These are phyloP conservation scores for Ophiostoma pallidulum DNA, from an alignment of 2,329 filamentous ascomycete genomes.

Conservation along the genomic window DNA sequence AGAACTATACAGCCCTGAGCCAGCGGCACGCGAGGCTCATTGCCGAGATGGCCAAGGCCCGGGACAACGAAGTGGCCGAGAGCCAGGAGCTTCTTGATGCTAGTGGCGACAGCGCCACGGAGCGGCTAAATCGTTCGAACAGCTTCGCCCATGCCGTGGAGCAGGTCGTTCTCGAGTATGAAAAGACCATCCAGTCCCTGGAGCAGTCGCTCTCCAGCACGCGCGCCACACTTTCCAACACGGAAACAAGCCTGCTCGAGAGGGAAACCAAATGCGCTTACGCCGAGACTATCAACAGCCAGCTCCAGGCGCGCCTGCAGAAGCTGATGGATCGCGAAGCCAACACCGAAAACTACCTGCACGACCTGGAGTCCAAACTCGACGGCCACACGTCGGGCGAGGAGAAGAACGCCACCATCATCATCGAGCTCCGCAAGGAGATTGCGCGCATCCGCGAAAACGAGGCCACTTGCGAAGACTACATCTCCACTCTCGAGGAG, in stretches of 20 bases:
- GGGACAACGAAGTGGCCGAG: conserved; percentile 56
- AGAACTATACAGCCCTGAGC: conserved; percentile 87
- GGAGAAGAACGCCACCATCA: conserved; percentile 80
- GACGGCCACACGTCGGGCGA: conserved; percentile 86
- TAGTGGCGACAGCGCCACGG: conserved; percentile 68
- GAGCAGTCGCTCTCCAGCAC: conserved; percentile 89
- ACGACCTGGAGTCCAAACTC: conserved; percentile 82
- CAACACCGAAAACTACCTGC: conserved; percentile 85
- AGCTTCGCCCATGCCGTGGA: conserved; percentile 94
- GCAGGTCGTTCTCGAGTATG: conserved; percentile 92
- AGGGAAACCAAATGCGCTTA: conserved; percentile 92
- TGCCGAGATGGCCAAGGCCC: conserved; percentile 79
- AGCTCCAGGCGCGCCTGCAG: conserved; percentile 81
- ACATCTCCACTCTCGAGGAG: conserved; percentile 94
- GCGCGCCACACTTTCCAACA: conserved; percentile 68
- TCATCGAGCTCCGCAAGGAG: conserved; percentile 83
- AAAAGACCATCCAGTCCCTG: conserved; percentile 92
- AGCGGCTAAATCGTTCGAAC: conserved; percentile 86
- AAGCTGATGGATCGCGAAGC: conserved; percentile 87
- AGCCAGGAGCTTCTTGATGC: conserved; percentile 51
- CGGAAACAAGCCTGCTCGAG: conserved; percentile 80
- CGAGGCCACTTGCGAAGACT: conserved; percentile 84
- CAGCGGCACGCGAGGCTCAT: conserved; percentile 93
- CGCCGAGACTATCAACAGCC: conserved; percentile 80
- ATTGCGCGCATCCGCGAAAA: conserved; percentile 80